These are phyloP conservation scores for Tylopilus intermedius DNA, from an alignment of 768 basidiomycete genomes.

Conservation along the genomic window DNA sequence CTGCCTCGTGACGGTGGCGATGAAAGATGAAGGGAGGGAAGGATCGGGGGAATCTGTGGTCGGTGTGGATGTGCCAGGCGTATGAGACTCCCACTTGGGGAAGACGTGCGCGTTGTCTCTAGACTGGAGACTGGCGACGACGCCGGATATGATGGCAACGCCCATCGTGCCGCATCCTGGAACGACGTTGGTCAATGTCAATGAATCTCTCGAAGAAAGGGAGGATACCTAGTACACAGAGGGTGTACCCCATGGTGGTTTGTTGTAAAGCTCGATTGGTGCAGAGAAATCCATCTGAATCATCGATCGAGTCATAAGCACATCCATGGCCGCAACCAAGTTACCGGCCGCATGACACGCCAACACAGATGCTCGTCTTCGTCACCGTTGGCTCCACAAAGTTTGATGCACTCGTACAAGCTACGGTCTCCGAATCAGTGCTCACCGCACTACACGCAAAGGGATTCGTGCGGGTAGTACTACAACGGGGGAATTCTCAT, in stretches of 20 bases:
- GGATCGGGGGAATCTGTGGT: constrained; percentile 49
- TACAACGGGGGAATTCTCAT: constrained; percentile 76
- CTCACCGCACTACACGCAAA: constrained; percentile 47
- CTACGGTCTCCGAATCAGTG: constrained; percentile 52
- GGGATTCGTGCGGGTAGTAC: constrained; percentile 56
- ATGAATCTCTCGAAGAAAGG: constrained; percentile 3
- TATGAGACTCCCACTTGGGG: constrained; percentile 64
- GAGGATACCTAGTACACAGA: constrained; percentile 72
- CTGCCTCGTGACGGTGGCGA: constrained; percentile 80
- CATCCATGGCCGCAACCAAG: neutral
- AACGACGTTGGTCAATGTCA: constrained; percentile 15
- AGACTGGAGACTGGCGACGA: constrained; percentile 74
- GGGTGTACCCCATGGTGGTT: constrained; percentile 77
- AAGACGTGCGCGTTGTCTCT: constrained; percentile 27
- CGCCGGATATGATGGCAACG: constrained; percentile 88
- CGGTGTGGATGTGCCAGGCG: constrained; percentile 72
- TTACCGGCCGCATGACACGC: neutral
- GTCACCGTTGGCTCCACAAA: constrained; percentile 88
- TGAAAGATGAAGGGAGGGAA: constrained; percentile 72
- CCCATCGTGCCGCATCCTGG: constrained; percentile 99
- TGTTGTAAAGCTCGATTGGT: neutral
- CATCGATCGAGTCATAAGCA: constrained; percentile 8
- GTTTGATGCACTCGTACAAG: constrained; percentile 71
- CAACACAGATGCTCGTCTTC: constrained; percentile 42
- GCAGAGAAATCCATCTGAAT: neutral